Evolutionary conservation across 106 monocot genomes (phyloP).

Genomic region (Apostasia ramifera): DNA sequence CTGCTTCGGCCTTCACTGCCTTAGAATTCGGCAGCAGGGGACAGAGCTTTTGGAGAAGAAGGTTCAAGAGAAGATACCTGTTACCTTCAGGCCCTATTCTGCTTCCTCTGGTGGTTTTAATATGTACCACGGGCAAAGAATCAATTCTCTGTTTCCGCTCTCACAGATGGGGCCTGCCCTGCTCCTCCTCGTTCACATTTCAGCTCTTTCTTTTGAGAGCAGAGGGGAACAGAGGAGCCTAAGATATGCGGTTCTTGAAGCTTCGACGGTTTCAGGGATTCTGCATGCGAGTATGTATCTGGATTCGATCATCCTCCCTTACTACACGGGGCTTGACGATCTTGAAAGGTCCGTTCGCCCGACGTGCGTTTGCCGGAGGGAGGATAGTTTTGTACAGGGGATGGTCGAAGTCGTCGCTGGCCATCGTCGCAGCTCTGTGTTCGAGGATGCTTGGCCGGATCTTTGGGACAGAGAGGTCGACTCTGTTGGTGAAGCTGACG

Average conservation of each 20-base stretch:
- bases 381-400: conserved; percentile 38
- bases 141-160: conserved; percentile 64
- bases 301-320: conserved; percentile 64
- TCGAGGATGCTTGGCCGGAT: conserved; percentile 50
- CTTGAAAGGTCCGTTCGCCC: conserved; percentile 37
- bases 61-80: conserved; percentile 29
- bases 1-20: conserved; percentile 27
- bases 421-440: conserved; percentile 41
- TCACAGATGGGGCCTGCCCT: conserved; percentile 47
- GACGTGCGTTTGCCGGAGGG: conserved; percentile 71
- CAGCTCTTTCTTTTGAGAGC: conserved; percentile 61
- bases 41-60: neutral
- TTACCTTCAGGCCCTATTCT: conserved; percentile 65
- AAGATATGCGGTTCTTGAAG: conserved; percentile 52
- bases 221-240: conserved; percentile 25
- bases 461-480: conserved; percentile 29
- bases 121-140: conserved; percentile 50
- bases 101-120: conserved; percentile 53
- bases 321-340: conserved; percentile 81
- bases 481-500: conserved; percentile 16
- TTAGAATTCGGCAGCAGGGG: conserved; percentile 12
- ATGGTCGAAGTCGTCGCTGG: conserved; percentile 45
- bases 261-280: conserved; percentile 78
- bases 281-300: conserved; percentile 65
- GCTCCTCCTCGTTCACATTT: conserved; percentile 54